phyloP scores from a whole-genome alignment of 192 early-diverging fungal genomes.

The Geranomyces michiganensis region DNA sequence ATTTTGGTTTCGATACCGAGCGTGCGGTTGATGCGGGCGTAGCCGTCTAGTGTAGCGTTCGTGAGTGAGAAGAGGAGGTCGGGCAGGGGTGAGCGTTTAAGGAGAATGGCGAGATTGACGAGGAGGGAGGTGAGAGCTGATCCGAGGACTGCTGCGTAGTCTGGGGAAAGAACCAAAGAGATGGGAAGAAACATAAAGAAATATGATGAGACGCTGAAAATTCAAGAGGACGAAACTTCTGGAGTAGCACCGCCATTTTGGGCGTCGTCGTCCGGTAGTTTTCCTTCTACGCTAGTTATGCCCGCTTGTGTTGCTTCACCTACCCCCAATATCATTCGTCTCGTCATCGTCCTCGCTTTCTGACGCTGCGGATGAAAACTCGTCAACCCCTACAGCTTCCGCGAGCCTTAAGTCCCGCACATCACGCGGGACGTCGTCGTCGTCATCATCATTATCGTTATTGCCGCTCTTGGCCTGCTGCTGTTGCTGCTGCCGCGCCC shows the following conservation, averaged over 20 bases:
- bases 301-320: background rate
- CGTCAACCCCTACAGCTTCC: background rate
- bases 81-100: conserved; percentile 48
- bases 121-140: conserved; percentile 16
- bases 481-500: too few species aligned
- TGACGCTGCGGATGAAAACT: background rate
- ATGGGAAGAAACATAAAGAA: too few species aligned
- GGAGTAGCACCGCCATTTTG: background rate
- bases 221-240: too few species aligned
- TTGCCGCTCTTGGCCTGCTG: too few species aligned
- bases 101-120: conserved; percentile 37
- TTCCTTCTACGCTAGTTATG: background rate
- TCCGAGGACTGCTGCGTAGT: background rate
- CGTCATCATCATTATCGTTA: too few species aligned
- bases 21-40: conserved; percentile 40
- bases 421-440: too few species aligned
- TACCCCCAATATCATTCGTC: background rate
- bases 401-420: background rate
- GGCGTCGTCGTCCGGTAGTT: background rate
- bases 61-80: conserved; percentile 35
- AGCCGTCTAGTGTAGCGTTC: conserved; percentile 25
- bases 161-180: background rate
- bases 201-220: too few species aligned
- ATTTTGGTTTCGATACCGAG: conserved; percentile 42
- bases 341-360: background rate